Conservation (phyloP, 371 early-diverging fungal species). For the Rhizomucor miehei region DNA sequence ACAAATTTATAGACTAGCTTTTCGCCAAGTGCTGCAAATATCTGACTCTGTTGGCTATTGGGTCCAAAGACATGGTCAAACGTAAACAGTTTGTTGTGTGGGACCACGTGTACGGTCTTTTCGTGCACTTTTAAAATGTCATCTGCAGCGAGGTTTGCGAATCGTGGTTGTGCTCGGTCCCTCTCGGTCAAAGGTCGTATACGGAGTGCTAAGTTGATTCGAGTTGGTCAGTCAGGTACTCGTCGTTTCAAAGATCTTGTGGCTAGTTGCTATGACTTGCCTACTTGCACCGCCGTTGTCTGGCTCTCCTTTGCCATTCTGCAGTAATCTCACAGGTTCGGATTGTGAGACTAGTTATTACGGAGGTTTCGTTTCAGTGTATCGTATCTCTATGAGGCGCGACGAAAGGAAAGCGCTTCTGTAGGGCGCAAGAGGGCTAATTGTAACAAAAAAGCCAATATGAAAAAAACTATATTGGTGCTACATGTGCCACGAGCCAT, state of each 20-base stretch:
- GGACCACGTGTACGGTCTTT: conserved; percentile 38
- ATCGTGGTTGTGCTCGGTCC: conserved; percentile 46
- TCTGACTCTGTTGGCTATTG: conserved; percentile 35
- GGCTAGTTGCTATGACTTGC: conserved; percentile 13
- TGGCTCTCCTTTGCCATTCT: too few species aligned
- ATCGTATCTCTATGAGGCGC: too few species aligned
- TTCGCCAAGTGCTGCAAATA: conserved; percentile 35
- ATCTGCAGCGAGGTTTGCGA: conserved; percentile 25
- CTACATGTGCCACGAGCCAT: conserved; percentile 1
- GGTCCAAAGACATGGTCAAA: conserved; percentile 49
- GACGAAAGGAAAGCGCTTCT: too few species aligned
- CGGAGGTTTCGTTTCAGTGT: too few species aligned
- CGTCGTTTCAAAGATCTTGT: background rate
- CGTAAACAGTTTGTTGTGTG: conserved; percentile 43
- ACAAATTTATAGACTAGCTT: conserved; percentile 42
- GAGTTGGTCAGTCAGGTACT: background rate
- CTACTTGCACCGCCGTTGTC: conserved; percentile 35
- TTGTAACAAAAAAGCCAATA: conserved; percentile 6
- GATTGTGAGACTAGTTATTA: too few species aligned
- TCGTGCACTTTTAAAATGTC: conserved; percentile 38
- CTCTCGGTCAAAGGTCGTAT: conserved; percentile 43
- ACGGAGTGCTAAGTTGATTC: conserved; percentile 28
- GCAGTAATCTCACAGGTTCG: too few species aligned
- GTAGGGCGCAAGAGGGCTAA: too few species aligned
- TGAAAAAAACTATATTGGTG: background rate